These are phyloP conservation scores for Ceratobasidium sp. DNA, from an alignment of 1,284 basidiomycete species.

Conservation along the genomic window DNA sequence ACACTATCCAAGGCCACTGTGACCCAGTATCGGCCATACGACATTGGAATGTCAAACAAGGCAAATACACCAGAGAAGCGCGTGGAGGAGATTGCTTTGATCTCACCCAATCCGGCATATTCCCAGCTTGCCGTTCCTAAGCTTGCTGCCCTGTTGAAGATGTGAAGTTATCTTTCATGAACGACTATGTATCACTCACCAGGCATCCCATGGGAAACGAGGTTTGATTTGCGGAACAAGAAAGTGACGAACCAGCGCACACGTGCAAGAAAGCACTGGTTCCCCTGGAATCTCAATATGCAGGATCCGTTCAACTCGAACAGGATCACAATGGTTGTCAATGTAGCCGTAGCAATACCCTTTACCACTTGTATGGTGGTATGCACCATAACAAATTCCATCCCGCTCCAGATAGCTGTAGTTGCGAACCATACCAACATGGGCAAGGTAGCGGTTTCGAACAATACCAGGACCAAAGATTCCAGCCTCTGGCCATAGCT, in stretches of 20 bases:
- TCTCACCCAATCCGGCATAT: neutral
- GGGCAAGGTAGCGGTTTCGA: neutral
- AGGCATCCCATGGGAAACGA: constrained; percentile 9
- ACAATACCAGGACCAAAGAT: constrained; percentile 14
- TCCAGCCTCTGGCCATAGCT: constrained; percentile 22
- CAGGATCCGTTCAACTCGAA: constrained; percentile 7
- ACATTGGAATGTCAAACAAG: neutral
- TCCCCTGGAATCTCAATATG: neutral
- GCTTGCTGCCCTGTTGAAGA: neutral
- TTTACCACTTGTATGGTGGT: constrained; percentile 22
- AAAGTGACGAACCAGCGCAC: neutral
- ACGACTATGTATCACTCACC: neutral
- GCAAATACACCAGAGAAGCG: neutral
- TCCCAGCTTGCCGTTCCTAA: constrained; percentile 4
- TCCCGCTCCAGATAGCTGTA: constrained; percentile 17
- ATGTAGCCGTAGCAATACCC: constrained; percentile 25
- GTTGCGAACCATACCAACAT: neutral
- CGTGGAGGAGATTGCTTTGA: neutral
- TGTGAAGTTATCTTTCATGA: neutral
- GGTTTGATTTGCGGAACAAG: neutral
- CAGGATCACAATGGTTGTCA: neutral
- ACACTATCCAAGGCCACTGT: neutral
- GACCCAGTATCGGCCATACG: constrained; percentile 1
- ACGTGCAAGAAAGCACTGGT: neutral
- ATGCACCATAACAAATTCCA: constrained; percentile 12